A percentile compares a stretch with the other conserved stretches of the same genome.
Conservation (phyloP, 352 stramenopile species). For the Phytophthora megakarya region DNA sequence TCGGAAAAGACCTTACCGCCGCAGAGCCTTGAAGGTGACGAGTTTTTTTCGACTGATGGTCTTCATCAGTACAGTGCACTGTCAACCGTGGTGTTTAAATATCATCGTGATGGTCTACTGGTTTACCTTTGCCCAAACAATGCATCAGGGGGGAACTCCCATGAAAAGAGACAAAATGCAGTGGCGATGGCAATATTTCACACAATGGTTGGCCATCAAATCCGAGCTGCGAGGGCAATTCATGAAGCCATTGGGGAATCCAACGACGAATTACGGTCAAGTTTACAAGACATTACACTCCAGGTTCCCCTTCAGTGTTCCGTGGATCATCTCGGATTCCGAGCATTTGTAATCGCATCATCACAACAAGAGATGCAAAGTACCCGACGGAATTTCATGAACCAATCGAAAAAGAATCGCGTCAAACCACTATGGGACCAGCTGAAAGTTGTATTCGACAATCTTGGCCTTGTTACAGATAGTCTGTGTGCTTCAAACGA, state of each 20-base stretch:
- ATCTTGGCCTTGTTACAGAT: slow-evolving; percentile 43
- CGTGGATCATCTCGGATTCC: slow-evolving; percentile 66
- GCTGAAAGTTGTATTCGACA: slow-evolving; percentile 32
- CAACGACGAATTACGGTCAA: slow-evolving; percentile 8
- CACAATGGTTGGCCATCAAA: slow-evolving; percentile 54
- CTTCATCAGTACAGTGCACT: slow-evolving; percentile 10
- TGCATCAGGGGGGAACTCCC: background rate
- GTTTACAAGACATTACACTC: slow-evolving; percentile 5
- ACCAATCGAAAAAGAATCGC: slow-evolving; percentile 1
- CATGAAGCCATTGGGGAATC: slow-evolving; percentile 33
- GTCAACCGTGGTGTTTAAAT: slow-evolving; percentile 25
- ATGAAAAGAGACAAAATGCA: slow-evolving; percentile 18
- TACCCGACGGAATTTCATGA: slow-evolving; percentile 3
- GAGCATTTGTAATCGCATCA: slow-evolving; percentile 52
- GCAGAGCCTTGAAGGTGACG: slow-evolving; percentile 31
- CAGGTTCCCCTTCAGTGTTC: slow-evolving; percentile 61
- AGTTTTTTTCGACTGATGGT: slow-evolving; percentile 48
- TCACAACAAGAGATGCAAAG: slow-evolving; percentile 17
- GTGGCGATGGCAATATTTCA: slow-evolving; percentile 23
- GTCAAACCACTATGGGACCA: slow-evolving; percentile 16
- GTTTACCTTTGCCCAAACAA: slow-evolving; percentile 40
- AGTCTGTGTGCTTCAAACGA: slow-evolving; percentile 16
- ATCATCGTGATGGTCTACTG: slow-evolving; percentile 36
- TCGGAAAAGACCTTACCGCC: slow-evolving; percentile 26
- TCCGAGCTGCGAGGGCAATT: slow-evolving; percentile 48